Conservation (phyloP, 345 rosid genomes). For the Limnanthes douglasii region DNA sequence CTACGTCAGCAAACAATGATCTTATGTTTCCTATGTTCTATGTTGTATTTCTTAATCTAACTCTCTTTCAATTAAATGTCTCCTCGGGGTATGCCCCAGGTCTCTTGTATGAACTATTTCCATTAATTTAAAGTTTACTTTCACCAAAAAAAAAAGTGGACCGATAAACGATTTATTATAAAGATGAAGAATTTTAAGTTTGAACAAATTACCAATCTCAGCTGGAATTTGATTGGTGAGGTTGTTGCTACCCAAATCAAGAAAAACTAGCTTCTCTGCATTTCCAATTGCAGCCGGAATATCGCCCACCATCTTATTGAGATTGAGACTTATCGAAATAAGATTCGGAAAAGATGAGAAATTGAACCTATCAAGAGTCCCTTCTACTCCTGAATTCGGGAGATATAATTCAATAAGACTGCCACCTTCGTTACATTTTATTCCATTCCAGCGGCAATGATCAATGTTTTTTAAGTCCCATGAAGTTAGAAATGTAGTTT, state of each 20-base stretch:
- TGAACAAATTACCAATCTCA: constrained; percentile 19
- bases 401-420: constrained; percentile 18
- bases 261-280: constrained; percentile 18
- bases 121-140: too few relatives aligned
- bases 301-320: constrained; percentile 21
- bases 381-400: constrained; percentile 12
- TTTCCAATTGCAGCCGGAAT: constrained; percentile 18
- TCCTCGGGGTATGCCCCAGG: too few relatives aligned
- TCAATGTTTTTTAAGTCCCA: constrained; percentile 11
- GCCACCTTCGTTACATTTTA: constrained; percentile 10
- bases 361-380: constrained; percentile 26
- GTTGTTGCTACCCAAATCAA: constrained; percentile 23
- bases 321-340: constrained; percentile 16
- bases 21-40: too few relatives aligned
- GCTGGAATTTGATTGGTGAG: constrained; percentile 22
- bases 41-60: too few relatives aligned
- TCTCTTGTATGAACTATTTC: too few relatives aligned
- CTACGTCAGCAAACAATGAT: too few relatives aligned
- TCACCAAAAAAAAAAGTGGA: constrained; percentile 18
- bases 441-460: constrained; percentile 21
- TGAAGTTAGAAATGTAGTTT: constrained; percentile 10
- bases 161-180: constrained; percentile 22
- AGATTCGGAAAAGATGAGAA: constrained; percentile 27
- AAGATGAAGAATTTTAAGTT: constrained; percentile 17
- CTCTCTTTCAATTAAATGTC: too few relatives aligned